A percentile compares a stretch with the other conserved stretches of the same genome.
These are phyloP conservation scores for Barnettozyma botsteinii DNA, from an alignment of 805 yeast species.

Conservation along the genomic window DNA sequence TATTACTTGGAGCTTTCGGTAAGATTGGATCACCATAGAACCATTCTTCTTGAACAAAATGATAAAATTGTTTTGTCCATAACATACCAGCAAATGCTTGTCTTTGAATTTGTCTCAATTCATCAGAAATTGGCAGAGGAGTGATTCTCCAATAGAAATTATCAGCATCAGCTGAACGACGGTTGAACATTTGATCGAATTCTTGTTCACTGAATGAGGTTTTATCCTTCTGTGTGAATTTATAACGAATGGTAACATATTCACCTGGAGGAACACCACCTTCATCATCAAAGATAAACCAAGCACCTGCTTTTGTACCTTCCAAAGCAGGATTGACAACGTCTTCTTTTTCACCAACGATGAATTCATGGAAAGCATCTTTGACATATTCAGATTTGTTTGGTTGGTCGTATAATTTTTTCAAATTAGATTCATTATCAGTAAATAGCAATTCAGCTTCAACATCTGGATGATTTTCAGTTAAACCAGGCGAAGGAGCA, in stretches of 20 bases:
- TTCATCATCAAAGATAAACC: conserved; percentile 69
- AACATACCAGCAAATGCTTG: conserved; percentile 92
- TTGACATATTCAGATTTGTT: conserved; percentile 56
- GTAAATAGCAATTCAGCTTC: conserved; percentile 78
- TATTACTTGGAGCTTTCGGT: conserved; percentile 69
- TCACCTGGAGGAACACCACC: conserved; percentile 85
- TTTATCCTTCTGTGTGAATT: conserved; percentile 43
- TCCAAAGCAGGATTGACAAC: conserved; percentile 61
- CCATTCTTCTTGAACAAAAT: conserved; percentile 84
- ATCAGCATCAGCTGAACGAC: conserved; percentile 83
- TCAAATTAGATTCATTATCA: conserved; percentile 79
- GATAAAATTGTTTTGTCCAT: conserved; percentile 91
- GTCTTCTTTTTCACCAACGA: conserved; percentile 52
- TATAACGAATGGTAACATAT: conserved; percentile 78
- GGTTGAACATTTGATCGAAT: conserved; percentile 62
- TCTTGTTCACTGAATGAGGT: conserved; percentile 61
- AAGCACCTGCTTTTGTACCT: conserved; percentile 86
- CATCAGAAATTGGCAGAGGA: conserved; percentile 78
- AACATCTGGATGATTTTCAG: conserved; percentile 54
- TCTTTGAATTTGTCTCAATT: conserved; percentile 76
- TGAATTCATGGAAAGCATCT: conserved; percentile 86
- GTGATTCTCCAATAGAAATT: conserved; percentile 86
- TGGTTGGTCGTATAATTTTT: conserved; percentile 55
- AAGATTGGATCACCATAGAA: conserved; percentile 78
- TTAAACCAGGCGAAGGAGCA: conserved; percentile 78